Evolutionary conservation across 192 early-diverging fungal genomes (phyloP).

Genomic region (Rhizophagus prolifer): DNA sequence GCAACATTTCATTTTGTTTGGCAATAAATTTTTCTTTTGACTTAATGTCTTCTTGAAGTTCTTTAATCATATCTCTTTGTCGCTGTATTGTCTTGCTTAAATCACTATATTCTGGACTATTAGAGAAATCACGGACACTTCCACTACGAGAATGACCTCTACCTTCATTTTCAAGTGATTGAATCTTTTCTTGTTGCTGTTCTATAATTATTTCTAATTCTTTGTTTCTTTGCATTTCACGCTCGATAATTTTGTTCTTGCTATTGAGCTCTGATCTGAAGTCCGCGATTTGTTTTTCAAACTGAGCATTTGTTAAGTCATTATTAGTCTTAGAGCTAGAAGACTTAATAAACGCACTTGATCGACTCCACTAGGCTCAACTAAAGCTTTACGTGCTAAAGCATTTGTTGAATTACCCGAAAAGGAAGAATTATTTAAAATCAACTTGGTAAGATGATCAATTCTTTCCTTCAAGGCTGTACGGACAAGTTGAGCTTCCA

Average conservation of each 20-base stretch:
- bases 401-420: conserved; percentile 34
- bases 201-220: conserved; percentile 29
- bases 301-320: background rate
- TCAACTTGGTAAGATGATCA: conserved; percentile 82
- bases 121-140: background rate
- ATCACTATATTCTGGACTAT: background rate
- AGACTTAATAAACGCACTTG: conserved; percentile 32
- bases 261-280: conserved; percentile 9
- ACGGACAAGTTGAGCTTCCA: conserved; percentile 54
- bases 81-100: conserved; percentile 7
- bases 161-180: conserved; percentile 33
- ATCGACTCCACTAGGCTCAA: conserved; percentile 19
- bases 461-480: conserved; percentile 82
- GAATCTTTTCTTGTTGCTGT: conserved; percentile 35
- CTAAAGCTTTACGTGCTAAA: background rate
- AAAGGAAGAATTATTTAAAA: conserved; percentile 71
- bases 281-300: background rate
- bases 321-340: conserved; percentile 2
- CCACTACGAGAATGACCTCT: conserved; percentile 20
- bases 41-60: background rate
- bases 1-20: conserved; percentile 10
- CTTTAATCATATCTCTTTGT: background rate
- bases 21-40: background rate
- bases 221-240: conserved; percentile 27
- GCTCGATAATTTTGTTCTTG: conserved; percentile 12